Conservation (phyloP, 257 asterid species). For the Coffea eugenioides region DNA sequence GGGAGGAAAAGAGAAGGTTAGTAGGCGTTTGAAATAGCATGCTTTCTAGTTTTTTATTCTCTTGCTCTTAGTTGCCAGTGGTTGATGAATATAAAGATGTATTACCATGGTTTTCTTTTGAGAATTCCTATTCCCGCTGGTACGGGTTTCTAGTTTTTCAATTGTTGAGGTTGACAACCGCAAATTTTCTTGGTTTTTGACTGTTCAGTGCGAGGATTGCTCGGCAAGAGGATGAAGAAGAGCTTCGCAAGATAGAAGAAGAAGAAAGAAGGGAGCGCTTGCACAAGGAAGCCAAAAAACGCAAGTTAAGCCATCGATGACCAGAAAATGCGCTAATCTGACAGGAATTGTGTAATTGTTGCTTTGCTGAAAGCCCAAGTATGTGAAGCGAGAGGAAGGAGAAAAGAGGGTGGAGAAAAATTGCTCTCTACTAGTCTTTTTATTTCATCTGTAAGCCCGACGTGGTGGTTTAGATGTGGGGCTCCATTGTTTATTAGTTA, state of each 20-base stretch:
- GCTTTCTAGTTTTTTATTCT: background rate
- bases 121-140: background rate
- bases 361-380: conserved; percentile 1
- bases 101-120: background rate
- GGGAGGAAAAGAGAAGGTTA: conserved; percentile 79
- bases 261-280: conserved; percentile 66
- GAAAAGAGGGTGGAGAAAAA: background rate
- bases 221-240: conserved; percentile 71
- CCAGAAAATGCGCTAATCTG: background rate
- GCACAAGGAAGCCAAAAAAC: conserved; percentile 62
- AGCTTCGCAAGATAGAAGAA: conserved; percentile 62
- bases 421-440: background rate
- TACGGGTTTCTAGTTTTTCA: background rate
- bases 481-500: background rate
- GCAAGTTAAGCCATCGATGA: conserved; percentile 39
- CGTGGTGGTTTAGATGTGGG: background rate
- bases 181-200: background rate
- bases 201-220: conserved; percentile 61
- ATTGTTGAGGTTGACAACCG: background rate
- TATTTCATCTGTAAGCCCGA: background rate
- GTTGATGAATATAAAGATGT: background rate
- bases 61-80: background rate
- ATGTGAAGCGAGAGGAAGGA: background rate
- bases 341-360: background rate
- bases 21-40: conserved; percentile 14